Evolutionary conservation across 1,284 basidiomycete species (phyloP).

Genomic region (Ceratobasidium sp.): DNA sequence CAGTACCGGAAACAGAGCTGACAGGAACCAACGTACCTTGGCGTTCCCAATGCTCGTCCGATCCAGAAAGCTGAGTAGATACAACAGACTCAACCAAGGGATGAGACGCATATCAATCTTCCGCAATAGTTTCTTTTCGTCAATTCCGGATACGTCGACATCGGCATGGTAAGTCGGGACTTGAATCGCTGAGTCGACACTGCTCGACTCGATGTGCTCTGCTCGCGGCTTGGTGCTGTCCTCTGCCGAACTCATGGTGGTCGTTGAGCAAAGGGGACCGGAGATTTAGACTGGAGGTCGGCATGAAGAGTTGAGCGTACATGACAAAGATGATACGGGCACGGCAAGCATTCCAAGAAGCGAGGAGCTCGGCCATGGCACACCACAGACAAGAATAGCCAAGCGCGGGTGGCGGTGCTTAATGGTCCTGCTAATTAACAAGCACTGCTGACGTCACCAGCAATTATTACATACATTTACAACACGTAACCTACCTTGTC

Average conservation of each 20-base stretch:
- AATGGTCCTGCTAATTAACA: not conserved
- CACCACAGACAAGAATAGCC: not conserved
- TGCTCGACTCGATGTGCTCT: conserved; percentile 8
- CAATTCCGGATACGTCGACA: conserved; percentile 42
- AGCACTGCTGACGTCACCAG: not conserved
- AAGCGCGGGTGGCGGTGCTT: not conserved
- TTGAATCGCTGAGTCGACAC: not conserved
- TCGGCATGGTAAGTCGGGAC: conserved; percentile 27
- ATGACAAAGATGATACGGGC: conserved; percentile 21
- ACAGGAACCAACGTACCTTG: conserved; percentile 38
- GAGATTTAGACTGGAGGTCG: not conserved
- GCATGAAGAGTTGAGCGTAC: not conserved
- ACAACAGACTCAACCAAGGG: conserved; percentile 52
- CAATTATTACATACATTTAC: not conserved
- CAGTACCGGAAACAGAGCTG: not conserved
- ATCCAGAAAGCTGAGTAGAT: conserved; percentile 57
- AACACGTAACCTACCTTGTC: conserved; percentile 10
- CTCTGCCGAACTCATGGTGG: conserved; percentile 5
- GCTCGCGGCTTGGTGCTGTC: conserved; percentile 12
- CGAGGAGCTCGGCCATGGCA: conserved; percentile 7
- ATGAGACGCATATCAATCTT: conserved; percentile 51
- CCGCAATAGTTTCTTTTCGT: conserved; percentile 50
- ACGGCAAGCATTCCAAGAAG: conserved; percentile 19
- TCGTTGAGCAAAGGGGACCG: not conserved
- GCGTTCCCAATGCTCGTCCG: conserved; percentile 52